These are phyloP conservation scores for Tulasnella sp. DNA, from an alignment of 768 basidiomycete genomes.

Conservation along the genomic window DNA sequence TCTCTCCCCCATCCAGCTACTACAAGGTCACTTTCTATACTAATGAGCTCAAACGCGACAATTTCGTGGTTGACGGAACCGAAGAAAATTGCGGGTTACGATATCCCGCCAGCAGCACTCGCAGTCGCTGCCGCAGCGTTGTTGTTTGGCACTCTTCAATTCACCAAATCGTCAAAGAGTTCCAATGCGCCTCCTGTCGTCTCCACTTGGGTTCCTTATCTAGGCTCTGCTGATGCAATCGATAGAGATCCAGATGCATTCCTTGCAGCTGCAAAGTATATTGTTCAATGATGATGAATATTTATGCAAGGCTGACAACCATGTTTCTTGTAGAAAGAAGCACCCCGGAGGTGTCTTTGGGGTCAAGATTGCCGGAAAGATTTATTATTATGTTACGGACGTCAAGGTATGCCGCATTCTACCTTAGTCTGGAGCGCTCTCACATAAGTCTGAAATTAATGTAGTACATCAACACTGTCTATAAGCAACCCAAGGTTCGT, in stretches of 20 bases:
- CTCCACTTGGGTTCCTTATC: slow-evolving; percentile 8
- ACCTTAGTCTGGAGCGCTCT: neutral
- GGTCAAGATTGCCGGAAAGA: slow-evolving; percentile 3
- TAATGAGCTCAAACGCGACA: slow-evolving; percentile 12
- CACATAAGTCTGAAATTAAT: neutral
- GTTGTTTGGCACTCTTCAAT: neutral
- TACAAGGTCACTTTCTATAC: neutral
- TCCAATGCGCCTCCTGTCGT: slow-evolving; percentile 4
- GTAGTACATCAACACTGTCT: slow-evolving; percentile 9
- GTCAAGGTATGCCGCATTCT: neutral
- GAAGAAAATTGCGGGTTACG: slow-evolving; percentile 5
- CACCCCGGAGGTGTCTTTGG: slow-evolving; percentile 10
- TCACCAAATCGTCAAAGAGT: neutral
- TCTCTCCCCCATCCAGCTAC: too few species aligned
- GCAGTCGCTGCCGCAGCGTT: slow-evolving; percentile 3
- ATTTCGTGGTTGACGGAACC: neutral
- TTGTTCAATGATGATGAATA: neutral
- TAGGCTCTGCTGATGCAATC: neutral
- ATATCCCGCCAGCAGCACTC: slow-evolving; percentile 3
- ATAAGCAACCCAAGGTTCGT: slow-evolving; percentile 12
- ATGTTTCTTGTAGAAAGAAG: neutral
- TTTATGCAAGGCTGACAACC: neutral
- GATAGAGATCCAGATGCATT: slow-evolving; percentile 10
- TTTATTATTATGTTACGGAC: slow-evolving; percentile 4
- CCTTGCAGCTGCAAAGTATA: slow-evolving; percentile 6